Conservation (phyloP, 176 grass and related monocot genomes). For the Eleusine coracana region DNA sequence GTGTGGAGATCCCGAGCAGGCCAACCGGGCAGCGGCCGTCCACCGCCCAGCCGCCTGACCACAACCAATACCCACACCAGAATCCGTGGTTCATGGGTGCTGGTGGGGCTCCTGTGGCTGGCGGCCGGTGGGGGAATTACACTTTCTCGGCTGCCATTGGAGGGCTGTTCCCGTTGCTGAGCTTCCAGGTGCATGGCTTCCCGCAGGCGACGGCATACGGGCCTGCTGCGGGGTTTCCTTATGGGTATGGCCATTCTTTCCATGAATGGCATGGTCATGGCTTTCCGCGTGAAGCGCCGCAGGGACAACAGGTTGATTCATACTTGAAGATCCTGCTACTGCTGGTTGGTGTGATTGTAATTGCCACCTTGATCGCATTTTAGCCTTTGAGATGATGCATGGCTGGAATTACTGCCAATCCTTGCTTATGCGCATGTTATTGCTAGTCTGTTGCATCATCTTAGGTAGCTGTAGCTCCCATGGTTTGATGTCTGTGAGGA, state of each 20-base stretch:
- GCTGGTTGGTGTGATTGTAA: constrained; percentile 66
- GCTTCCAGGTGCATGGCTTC: constrained; percentile 89
- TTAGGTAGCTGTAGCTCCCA: constrained; percentile 54
- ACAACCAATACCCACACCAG: constrained; percentile 46
- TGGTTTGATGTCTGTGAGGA: constrained; percentile 39
- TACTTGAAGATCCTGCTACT: constrained; percentile 65
- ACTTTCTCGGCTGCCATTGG: constrained; percentile 83
- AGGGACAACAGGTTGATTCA: constrained; percentile 66
- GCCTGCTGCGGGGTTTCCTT: constrained; percentile 62
- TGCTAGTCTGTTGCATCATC: constrained; percentile 55
- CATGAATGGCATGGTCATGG: constrained; percentile 70
- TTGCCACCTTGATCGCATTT: constrained; percentile 71
- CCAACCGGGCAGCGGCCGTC: constrained; percentile 65
- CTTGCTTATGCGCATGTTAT: constrained; percentile 38
- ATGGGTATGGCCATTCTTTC: constrained; percentile 68
- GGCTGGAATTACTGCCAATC: constrained; percentile 39
- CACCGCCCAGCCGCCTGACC: constrained; percentile 58
- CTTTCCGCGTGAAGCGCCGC: constrained; percentile 55
- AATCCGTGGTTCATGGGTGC: constrained; percentile 71
- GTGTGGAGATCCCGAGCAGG: constrained; percentile 54
- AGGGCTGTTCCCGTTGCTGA: constrained; percentile 77
- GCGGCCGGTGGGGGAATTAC: constrained; percentile 74
- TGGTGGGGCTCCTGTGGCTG: constrained; percentile 48
- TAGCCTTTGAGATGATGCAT: constrained; percentile 42
- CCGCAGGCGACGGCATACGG: constrained; percentile 61